phyloP scores from a whole-genome alignment of 2,329 filamentous ascomycete genomes.

The Botrytis fragariae region DNA sequence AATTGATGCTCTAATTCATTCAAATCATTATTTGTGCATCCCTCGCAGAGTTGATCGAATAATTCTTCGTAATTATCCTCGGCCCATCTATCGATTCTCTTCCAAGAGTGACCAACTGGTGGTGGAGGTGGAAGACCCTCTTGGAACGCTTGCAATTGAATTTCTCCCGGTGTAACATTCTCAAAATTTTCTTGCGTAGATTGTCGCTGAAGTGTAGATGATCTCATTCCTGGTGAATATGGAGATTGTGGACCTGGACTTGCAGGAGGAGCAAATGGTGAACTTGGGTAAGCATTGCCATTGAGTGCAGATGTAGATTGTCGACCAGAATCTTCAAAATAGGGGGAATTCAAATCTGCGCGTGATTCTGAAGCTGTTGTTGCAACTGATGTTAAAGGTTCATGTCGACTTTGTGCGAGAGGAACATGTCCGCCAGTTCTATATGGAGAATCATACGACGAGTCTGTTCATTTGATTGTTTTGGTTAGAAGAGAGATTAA shows the following conservation, averaged over 20 bases:
- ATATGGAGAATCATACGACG: constrained; percentile 88
- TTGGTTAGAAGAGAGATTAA: background rate
- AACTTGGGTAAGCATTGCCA: constrained; percentile 56
- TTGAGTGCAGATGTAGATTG: constrained; percentile 50
- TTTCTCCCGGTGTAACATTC: constrained; percentile 72
- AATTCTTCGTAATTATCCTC: constrained; percentile 95
- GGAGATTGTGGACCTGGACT: constrained; percentile 61
- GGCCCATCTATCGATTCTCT: constrained; percentile 87
- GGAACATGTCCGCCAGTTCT: constrained; percentile 87
- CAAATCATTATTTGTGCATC: constrained; percentile 88
- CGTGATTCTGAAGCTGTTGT: constrained; percentile 85
- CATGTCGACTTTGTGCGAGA: constrained; percentile 76
- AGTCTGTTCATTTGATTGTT: constrained; percentile 58
- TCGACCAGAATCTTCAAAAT: constrained; percentile 67
- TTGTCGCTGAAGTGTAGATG: constrained; percentile 64
- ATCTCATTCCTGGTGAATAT: constrained; percentile 88
- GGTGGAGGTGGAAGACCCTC: constrained; percentile 89
- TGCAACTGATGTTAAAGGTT: constrained; percentile 80
- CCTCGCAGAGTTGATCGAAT: constrained; percentile 88
- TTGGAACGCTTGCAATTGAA: constrained; percentile 94
- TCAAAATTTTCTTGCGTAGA: constrained; percentile 67
- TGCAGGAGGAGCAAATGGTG: constrained; percentile 41
- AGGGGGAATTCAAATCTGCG: constrained; percentile 75
- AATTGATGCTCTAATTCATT: constrained; percentile 96
- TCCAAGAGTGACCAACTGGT: constrained; percentile 86